phyloP scores from a whole-genome alignment of 345 rosid genomes.

The Aquilaria sinensis region DNA sequence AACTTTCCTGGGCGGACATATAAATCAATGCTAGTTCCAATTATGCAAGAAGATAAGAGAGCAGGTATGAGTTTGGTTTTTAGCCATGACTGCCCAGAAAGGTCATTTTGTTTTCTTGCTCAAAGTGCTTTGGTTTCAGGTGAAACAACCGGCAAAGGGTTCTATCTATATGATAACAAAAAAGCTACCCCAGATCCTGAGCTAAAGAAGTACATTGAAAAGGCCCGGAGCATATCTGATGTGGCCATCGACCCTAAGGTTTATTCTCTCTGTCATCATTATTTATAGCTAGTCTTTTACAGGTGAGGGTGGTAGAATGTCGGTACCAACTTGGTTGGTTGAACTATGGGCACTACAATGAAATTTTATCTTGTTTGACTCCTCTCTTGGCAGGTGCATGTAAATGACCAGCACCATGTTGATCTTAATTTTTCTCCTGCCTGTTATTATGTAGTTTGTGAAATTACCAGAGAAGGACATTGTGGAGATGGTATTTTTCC shows the following conservation, averaged over 20 bases:
- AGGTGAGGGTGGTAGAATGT: too few relatives aligned
- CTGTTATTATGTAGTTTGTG: slow-evolving; percentile 31
- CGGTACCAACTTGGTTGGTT: too few relatives aligned
- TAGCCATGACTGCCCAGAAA: too few relatives aligned
- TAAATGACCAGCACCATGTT: not conserved
- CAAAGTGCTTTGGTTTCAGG: slow-evolving; percentile 30
- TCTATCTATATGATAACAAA: slow-evolving; percentile 68
- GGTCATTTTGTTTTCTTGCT: too few relatives aligned
- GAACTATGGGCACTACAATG: too few relatives aligned
- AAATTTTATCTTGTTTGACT: too few relatives aligned
- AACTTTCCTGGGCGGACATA: slow-evolving; percentile 70
- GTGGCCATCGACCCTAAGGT: slow-evolving; percentile 63
- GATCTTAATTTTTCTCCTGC: not conserved
- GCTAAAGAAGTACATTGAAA: slow-evolving; percentile 56
- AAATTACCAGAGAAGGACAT: slow-evolving; percentile 70
- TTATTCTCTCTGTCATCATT: too few relatives aligned
- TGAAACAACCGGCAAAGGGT: slow-evolving; percentile 70
- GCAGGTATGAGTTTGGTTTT: slow-evolving; percentile 32
- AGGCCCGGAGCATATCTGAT: slow-evolving; percentile 70
- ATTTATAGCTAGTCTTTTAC: too few relatives aligned
- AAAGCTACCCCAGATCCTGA: slow-evolving; percentile 84
- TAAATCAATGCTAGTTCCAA: slow-evolving; percentile 69
- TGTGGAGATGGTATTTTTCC: slow-evolving; percentile 82
- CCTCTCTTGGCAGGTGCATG: not conserved
- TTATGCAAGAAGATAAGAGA: slow-evolving; percentile 91